These are phyloP conservation scores for Thalassia testudinum DNA, from an alignment of 116 monocot genomes.

Conservation along the genomic window DNA sequence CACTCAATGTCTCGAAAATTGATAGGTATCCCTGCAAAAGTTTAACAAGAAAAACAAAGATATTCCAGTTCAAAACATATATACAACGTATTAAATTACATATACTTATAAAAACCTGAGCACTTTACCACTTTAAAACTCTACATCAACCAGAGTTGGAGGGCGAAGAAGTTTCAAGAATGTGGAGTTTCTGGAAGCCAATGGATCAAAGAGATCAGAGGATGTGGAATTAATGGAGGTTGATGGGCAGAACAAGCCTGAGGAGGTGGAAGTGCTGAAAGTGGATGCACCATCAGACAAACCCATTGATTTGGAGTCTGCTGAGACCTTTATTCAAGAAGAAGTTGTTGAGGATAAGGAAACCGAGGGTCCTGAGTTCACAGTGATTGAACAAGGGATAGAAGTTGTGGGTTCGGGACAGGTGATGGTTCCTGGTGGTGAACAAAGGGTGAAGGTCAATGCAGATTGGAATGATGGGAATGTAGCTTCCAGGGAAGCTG, in stretches of 20 bases:
- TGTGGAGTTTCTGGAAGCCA: too few relatives aligned
- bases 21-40: too few relatives aligned
- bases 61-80: too few relatives aligned
- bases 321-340: background rate
- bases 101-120: too few relatives aligned
- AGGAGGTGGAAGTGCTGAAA: background rate
- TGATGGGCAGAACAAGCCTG: background rate
- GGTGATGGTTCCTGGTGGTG: background rate
- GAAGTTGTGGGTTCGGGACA: conserved; percentile 19
- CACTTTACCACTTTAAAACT: too few relatives aligned
- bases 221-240: background rate
- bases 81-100: too few relatives aligned
- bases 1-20: too few relatives aligned
- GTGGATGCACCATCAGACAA: too few relatives aligned
- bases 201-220: too few relatives aligned
- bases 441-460: conserved; percentile 1
- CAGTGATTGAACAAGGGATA: conserved; percentile 51
- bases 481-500: background rate
- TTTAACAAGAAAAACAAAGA: too few relatives aligned
- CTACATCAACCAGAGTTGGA: conserved; percentile 4
- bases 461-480: background rate
- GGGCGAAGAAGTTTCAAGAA: too few relatives aligned
- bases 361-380: conserved; percentile 24
- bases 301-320: too few relatives aligned
- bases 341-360: conserved; percentile 5